Conservation (phyloP, 2,329 filamentous ascomycete genomes). For the Aspergillus melleus region DNA sequence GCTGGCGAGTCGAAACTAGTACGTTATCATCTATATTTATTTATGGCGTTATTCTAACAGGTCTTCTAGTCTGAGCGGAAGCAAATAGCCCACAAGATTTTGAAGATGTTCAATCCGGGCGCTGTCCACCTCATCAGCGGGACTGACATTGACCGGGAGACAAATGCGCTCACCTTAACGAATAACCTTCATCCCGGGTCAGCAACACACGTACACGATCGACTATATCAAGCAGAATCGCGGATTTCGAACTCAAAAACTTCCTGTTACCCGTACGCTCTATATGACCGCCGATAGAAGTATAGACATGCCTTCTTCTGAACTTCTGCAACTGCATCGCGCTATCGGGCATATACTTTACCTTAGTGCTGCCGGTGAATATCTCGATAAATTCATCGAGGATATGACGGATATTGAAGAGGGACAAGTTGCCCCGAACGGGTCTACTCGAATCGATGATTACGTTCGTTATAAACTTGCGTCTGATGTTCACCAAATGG, state of each 20-base stretch:
- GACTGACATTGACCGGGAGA: slow-evolving; percentile 40
- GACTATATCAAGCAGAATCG: slow-evolving; percentile 4
- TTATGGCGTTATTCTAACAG: not conserved
- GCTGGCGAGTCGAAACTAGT: slow-evolving; percentile 14
- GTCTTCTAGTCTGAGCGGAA: slow-evolving; percentile 23
- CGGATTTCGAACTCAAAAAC: not conserved
- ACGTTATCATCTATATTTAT: not conserved
- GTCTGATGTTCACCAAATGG: too few species aligned
- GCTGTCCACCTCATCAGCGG: slow-evolving; percentile 40
- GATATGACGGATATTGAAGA: not conserved
- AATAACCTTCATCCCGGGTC: slow-evolving; percentile 22
- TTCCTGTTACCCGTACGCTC: not conserved
- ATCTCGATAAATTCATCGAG: not conserved
- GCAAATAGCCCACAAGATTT: slow-evolving; percentile 37
- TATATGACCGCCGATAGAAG: not conserved
- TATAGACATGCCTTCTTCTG: not conserved
- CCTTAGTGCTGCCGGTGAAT: too few species aligned
- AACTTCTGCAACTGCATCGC: not conserved
- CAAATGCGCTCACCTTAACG: slow-evolving; percentile 42
- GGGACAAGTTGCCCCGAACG: not conserved
- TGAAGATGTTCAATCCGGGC: slow-evolving; percentile 46
- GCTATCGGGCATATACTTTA: too few species aligned
- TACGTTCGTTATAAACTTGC: not conserved
- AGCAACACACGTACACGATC: slow-evolving; percentile 28
- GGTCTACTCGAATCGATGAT: not conserved